Evolutionary conservation across 192 early-diverging fungal species (phyloP).

Genomic region (Coemansia sp.): DNA sequence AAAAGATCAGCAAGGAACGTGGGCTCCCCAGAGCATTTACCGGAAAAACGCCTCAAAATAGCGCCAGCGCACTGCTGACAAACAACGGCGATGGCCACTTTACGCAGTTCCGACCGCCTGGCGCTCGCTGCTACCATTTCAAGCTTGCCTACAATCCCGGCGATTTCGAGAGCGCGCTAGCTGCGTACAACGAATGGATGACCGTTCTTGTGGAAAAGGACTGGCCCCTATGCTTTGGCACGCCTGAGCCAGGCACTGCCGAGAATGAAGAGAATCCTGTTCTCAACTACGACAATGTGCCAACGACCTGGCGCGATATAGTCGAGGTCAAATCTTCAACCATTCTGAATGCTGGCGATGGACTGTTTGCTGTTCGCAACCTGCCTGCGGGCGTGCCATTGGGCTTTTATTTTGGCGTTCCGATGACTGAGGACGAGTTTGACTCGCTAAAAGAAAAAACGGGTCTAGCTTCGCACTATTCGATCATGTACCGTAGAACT

Average conservation of each 20-base stretch:
- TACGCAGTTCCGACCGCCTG: constrained; percentile 67
- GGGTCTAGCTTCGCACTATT: constrained; percentile 79
- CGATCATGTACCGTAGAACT: constrained; percentile 88
- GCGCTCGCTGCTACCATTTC: constrained; percentile 71
- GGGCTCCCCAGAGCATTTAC: constrained; percentile 79
- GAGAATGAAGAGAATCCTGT: background rate
- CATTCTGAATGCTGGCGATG: constrained; percentile 71
- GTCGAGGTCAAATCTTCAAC: constrained; percentile 63
- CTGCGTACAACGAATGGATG: constrained; percentile 75
- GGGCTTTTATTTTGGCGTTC: constrained; percentile 95
- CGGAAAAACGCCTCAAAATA: constrained; percentile 86
- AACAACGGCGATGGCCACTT: constrained; percentile 78
- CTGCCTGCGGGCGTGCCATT: constrained; percentile 73
- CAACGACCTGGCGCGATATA: constrained; percentile 59
- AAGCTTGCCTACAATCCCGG: constrained; percentile 77
- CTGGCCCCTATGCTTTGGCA: constrained; percentile 86
- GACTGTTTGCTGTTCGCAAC: constrained; percentile 70
- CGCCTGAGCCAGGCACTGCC: constrained; percentile 6
- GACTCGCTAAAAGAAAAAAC: constrained; percentile 82
- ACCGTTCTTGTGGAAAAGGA: constrained; percentile 66
- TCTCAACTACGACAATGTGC: constrained; percentile 19
- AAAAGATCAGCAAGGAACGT: constrained; percentile 68
- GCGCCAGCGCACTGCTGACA: constrained; percentile 72
- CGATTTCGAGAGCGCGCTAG: constrained; percentile 70
- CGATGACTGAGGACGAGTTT: constrained; percentile 95